Percentiles rank a stretch among this genome's conserved stretches.
phyloP scores from a whole-genome alignment of 1,284 basidiomycete genomes.

The Volvariella volvacea region DNA sequence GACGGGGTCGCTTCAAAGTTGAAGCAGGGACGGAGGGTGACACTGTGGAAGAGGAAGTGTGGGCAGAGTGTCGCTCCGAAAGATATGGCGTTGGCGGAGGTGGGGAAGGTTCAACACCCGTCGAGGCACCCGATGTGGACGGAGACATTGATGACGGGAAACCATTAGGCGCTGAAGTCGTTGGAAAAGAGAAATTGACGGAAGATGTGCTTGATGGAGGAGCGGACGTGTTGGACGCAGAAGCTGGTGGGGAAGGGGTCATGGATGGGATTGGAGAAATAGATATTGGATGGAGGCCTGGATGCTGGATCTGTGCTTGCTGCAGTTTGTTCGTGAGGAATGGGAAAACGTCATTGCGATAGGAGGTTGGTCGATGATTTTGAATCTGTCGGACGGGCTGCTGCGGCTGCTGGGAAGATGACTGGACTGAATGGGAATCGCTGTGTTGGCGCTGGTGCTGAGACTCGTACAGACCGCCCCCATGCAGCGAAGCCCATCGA shows the following conservation, averaged over 20 bases:
- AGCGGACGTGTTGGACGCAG: slow-evolving; percentile 5
- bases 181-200: not conserved
- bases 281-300: slow-evolving; percentile 5
- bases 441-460: slow-evolving; percentile 7
- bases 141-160: slow-evolving; percentile 9
- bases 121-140: slow-evolving; percentile 13
- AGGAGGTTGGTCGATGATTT: slow-evolving; percentile 15
- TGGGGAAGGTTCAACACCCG: slow-evolving; percentile 13
- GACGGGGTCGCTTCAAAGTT: slow-evolving; percentile 14
- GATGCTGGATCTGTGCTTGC: slow-evolving; percentile 14
- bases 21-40: slow-evolving; percentile 1
- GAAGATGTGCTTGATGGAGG: slow-evolving; percentile 6
- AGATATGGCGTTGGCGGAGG: slow-evolving; percentile 6
- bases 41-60: slow-evolving; percentile 4
- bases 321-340: slow-evolving; percentile 20
- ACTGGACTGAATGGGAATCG: slow-evolving; percentile 4
- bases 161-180: not conserved
- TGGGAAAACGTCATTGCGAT: slow-evolving; percentile 21
- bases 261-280: slow-evolving; percentile 4
- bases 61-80: slow-evolving; percentile 3
- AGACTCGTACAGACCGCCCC: not conserved
- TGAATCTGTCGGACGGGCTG: slow-evolving; percentile 14
- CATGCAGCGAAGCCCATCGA: slow-evolving; percentile 16
- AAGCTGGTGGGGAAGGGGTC: slow-evolving; percentile 6
- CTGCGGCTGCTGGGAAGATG: not conserved